Evolutionary conservation across 139 green algal genomes (phyloP).

Genomic region (Tetraselmis chui): DNA sequence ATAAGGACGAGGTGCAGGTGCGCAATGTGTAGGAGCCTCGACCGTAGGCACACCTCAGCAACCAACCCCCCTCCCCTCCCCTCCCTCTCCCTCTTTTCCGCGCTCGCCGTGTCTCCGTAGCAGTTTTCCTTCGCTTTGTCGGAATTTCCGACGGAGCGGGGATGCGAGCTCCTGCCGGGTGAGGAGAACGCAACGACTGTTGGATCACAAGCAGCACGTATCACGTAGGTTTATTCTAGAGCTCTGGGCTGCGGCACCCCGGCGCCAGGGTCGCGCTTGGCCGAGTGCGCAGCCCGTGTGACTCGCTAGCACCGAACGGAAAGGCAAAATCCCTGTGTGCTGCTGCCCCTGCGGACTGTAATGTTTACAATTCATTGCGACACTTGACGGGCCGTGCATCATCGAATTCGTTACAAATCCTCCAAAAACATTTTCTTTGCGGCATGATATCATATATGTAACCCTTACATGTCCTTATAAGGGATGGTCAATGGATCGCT

Average conservation of each 20-base stretch:
- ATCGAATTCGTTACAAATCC: too few species aligned
- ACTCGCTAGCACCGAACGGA: not conserved
- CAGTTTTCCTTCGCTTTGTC: too few species aligned
- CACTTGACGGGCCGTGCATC: too few species aligned
- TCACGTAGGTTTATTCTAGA: too few species aligned
- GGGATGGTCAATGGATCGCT: too few species aligned
- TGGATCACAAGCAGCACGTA: not conserved
- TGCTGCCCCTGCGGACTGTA: not conserved
- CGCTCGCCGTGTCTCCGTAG: too few species aligned
- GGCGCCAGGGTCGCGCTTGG: not conserved
- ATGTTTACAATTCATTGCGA: not conserved
- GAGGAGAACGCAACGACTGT: not conserved
- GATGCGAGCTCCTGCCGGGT: not conserved
- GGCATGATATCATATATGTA: too few species aligned
- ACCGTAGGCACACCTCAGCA: not conserved
- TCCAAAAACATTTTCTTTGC: too few species aligned
- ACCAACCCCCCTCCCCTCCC: too few species aligned
- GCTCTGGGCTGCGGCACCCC: not conserved
- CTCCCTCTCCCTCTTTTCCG: not conserved
- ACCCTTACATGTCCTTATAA: too few species aligned
- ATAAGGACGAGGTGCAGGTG: not conserved
- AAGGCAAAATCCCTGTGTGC: too few species aligned
- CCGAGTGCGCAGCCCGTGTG: not conserved
- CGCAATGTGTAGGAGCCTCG: not conserved
- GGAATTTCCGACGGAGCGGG: too few species aligned